phyloP scores from a whole-genome alignment of 352 stramenopile species.

The Pseudoperonospora humuli region DNA sequence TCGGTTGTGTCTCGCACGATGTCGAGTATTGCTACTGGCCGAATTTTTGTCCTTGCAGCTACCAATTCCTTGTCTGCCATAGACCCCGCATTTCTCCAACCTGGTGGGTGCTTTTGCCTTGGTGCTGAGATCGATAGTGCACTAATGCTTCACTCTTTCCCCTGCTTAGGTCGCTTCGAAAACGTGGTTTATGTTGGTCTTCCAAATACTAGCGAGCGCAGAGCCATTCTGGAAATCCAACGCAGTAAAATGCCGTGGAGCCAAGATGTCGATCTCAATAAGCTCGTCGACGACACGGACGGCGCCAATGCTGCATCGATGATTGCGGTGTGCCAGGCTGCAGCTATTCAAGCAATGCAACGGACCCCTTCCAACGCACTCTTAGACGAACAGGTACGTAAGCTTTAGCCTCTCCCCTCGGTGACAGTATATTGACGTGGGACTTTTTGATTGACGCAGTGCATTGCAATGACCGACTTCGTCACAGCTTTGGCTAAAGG shows the following conservation, averaged over 20 bases:
- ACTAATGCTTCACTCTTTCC: not conserved
- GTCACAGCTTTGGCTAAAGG: slow-evolving; percentile 26
- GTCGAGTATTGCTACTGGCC: slow-evolving; percentile 19
- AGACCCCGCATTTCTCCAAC: slow-evolving; percentile 74
- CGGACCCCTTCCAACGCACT: slow-evolving; percentile 24
- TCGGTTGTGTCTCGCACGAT: not conserved
- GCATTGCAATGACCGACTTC: slow-evolving; percentile 44
- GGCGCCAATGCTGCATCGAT: slow-evolving; percentile 67
- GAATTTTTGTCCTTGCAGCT: slow-evolving; percentile 74
- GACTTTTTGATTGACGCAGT: slow-evolving; percentile 10
- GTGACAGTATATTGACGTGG: slow-evolving; percentile 1
- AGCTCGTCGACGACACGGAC: slow-evolving; percentile 47
- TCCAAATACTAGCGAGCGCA: slow-evolving; percentile 40
- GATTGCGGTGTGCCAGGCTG: slow-evolving; percentile 60
- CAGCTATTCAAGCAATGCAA: slow-evolving; percentile 70
- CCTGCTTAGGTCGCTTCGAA: slow-evolving; percentile 58
- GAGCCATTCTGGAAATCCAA: slow-evolving; percentile 62
- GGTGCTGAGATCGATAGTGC: not conserved
- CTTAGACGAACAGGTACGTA: slow-evolving; percentile 24
- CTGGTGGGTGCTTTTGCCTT: slow-evolving; percentile 33
- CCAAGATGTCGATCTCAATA: slow-evolving; percentile 34
- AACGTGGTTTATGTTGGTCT: slow-evolving; percentile 75
- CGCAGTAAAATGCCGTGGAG: slow-evolving; percentile 64
- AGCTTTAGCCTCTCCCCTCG: not conserved
- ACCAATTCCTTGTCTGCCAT: slow-evolving; percentile 74